These are phyloP conservation scores for Camellia granthamiana DNA, from an alignment of 148 eudicot species.

Conservation along the genomic window DNA sequence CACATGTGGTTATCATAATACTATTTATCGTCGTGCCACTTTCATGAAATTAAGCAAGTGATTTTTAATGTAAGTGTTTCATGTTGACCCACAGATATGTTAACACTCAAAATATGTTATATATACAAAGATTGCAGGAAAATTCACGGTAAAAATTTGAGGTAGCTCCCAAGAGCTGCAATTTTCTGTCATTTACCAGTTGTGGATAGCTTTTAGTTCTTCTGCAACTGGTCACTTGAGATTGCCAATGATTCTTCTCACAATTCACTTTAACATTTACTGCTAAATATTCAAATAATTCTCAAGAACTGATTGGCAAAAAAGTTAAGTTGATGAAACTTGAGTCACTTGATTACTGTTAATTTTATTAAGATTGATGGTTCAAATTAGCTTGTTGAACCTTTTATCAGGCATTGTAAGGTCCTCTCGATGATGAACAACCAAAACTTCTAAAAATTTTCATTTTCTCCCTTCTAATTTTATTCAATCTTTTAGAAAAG, in stretches of 20 bases:
- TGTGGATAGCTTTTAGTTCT: background rate
- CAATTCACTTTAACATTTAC: background rate
- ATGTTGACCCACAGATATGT: no score
- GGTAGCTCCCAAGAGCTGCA: background rate
- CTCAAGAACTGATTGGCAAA: background rate
- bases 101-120: no score
- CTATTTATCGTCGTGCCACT: no score
- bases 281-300: background rate
- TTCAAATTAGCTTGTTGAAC: no score
- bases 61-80: no score
- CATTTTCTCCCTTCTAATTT: background rate
- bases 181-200: background rate
- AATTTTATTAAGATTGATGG: no score
- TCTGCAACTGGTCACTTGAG: background rate
- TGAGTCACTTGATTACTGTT: background rate
- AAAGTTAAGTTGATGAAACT: background rate
- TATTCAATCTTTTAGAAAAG: background rate
- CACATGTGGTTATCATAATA: no score
- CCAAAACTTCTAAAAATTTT: background rate
- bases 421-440: background rate
- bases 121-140: no score
- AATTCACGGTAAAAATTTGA: no score
- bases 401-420: no score
- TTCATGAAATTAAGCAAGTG: no score
- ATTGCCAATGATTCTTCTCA: background rate